Conservation (phyloP, 179 eudicot genomes). For the Patellifolia procumbens region DNA sequence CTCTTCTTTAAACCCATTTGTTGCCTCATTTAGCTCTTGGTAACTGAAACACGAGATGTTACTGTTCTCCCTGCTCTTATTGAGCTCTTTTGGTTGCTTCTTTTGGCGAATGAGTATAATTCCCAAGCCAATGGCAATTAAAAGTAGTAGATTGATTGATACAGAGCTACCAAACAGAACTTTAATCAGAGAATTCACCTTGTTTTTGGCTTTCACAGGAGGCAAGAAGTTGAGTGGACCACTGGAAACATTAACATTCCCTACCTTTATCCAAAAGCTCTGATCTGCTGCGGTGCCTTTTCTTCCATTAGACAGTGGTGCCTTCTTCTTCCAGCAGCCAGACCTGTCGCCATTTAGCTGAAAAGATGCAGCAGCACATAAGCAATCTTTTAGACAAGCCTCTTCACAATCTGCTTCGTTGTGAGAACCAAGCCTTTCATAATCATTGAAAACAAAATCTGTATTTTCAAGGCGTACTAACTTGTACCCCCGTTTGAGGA, state of each 20-base stretch:
- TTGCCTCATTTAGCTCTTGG: no score
- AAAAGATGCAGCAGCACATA: constrained; percentile 39
- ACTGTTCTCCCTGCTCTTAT: neutral
- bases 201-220: neutral
- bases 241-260: neutral
- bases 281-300: neutral
- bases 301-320: constrained; percentile 44
- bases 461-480: constrained; percentile 20
- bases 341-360: neutral
- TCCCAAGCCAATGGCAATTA: constrained; percentile 17
- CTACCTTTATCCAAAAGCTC: constrained; percentile 36
- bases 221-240: neutral
- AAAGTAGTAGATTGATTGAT: constrained; percentile 11
- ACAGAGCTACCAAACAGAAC: constrained; percentile 16
- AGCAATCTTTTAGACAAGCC: constrained; percentile 44
- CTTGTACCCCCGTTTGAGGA: constrained; percentile 7
- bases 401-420: constrained; percentile 32
- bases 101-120: constrained; percentile 2
- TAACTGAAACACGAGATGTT: constrained; percentile 36
- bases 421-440: constrained; percentile 20
- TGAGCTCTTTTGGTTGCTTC: neutral
- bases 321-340: constrained; percentile 45
- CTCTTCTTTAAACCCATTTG: no score
- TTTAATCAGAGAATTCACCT: neutral
- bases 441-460: constrained; percentile 42